phyloP scores from a whole-genome alignment of 2,329 filamentous ascomycete species.

The Furcasterigmium furcatum region DNA sequence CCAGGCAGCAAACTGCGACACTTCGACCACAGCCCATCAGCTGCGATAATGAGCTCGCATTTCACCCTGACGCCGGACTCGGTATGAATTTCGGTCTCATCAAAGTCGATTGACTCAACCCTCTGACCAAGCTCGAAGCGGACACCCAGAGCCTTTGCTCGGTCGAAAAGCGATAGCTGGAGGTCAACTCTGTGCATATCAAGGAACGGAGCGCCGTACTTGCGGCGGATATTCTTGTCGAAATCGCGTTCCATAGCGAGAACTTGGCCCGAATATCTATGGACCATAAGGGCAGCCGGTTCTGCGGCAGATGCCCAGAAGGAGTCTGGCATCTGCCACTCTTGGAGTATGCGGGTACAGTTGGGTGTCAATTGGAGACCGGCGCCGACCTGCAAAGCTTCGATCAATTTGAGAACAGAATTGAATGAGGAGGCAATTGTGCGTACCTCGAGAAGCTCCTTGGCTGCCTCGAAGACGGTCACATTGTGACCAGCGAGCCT shows the following conservation, averaged over 20 bases:
- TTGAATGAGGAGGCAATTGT: not conserved
- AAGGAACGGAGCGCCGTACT: conserved; percentile 55
- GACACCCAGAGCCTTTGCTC: conserved; percentile 51
- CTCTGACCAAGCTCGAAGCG: conserved; percentile 43
- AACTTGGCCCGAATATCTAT: conserved; percentile 47
- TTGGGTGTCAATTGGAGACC: conserved; percentile 53
- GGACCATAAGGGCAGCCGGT: conserved; percentile 46
- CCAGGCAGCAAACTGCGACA: conserved; percentile 48
- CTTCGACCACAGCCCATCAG: conserved; percentile 62
- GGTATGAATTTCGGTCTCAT: conserved; percentile 34
- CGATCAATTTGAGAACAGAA: conserved; percentile 3
- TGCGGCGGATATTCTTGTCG: conserved; percentile 44
- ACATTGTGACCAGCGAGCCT: conserved; percentile 33
- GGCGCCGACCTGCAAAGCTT: conserved; percentile 38
- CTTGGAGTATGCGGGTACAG: conserved; percentile 42
- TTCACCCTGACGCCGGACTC: conserved; percentile 30
- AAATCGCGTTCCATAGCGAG: conserved; percentile 51
- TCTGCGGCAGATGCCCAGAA: conserved; percentile 34
- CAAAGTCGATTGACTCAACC: conserved; percentile 45
- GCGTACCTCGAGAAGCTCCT: conserved; percentile 34
- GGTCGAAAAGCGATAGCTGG: conserved; percentile 47
- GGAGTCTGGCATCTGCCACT: conserved; percentile 44
- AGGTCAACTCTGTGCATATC: conserved; percentile 62
- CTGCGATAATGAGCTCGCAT: conserved; percentile 58
- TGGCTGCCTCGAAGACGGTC: conserved; percentile 36